These are phyloP conservation scores for Haplographium delicatum DNA, from an alignment of 495 filamentous ascomycete genomes.

Conservation along the genomic window DNA sequence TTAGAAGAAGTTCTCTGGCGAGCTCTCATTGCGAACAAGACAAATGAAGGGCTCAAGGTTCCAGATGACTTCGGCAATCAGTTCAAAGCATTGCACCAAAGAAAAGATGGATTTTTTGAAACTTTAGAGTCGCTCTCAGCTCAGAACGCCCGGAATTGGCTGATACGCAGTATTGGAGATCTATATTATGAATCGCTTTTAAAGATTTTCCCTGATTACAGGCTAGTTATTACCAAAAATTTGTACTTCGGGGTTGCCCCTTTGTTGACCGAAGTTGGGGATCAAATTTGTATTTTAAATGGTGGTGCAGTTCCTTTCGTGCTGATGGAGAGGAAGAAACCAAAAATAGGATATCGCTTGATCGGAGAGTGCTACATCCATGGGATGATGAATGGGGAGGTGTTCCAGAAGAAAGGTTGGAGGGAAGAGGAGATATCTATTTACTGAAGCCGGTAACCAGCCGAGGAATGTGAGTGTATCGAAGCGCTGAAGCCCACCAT, in stretches of 20 bases:
- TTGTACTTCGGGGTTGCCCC: neutral
- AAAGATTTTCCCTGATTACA: too few species aligned
- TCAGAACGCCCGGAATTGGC: neutral
- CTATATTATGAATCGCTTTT: too few species aligned
- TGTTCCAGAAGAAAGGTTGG: neutral
- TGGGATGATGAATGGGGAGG: constrained; percentile 7
- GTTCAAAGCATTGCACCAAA: neutral
- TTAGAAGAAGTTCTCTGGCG: constrained; percentile 2
- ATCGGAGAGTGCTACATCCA: constrained; percentile 1
- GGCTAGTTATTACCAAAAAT: neutral
- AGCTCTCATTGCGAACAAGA: constrained; percentile 2
- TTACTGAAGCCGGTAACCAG: too few species aligned
- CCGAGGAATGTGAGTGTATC: too few species aligned
- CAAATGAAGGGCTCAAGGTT: constrained; percentile 2
- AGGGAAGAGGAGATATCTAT: neutral
- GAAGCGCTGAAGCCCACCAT: too few species aligned
- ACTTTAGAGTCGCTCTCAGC: neutral
- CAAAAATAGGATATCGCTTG: neutral
- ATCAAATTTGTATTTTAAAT: neutral
- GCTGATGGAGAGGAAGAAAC: neutral
- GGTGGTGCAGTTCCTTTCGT: neutral
- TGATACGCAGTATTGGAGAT: too few species aligned
- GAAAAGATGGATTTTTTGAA: neutral
- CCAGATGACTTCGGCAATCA: neutral
- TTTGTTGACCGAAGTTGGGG: neutral